phyloP scores from a whole-genome alignment of 441 rosid genomes.

The Pelargonium cotyledonis region DNA sequence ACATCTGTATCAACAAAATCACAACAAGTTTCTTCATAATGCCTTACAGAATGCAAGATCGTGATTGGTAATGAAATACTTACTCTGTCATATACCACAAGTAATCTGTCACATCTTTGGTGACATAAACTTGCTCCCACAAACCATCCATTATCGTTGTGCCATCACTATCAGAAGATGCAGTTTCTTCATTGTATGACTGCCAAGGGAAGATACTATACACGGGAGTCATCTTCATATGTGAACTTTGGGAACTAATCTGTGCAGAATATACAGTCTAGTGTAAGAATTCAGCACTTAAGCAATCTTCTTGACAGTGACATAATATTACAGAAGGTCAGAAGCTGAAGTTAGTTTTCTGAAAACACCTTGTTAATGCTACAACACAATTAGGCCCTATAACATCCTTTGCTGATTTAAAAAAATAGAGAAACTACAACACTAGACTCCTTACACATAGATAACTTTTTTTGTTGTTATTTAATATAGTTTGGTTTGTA shows the following conservation, averaged over 20 bases:
- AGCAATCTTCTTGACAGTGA: background rate
- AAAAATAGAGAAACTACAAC: background rate
- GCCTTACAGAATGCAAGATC: background rate
- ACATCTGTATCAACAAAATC: slow-evolving; percentile 1
- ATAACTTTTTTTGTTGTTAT: background rate
- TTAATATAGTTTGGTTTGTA: background rate
- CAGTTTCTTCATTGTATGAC: background rate
- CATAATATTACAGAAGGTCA: background rate
- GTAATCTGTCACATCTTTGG: slow-evolving; percentile 8
- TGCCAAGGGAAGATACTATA: slow-evolving; percentile 6
- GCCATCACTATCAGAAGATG: slow-evolving; percentile 7
- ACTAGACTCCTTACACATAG: background rate
- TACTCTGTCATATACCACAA: slow-evolving; percentile 6
- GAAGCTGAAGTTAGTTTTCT: too few relatives aligned
- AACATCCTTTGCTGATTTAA: too few relatives aligned
- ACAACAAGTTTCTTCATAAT: background rate
- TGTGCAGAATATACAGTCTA: slow-evolving; percentile 14
- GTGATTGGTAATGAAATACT: slow-evolving; percentile 4
- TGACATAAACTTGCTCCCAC: slow-evolving; percentile 4
- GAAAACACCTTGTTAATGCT: background rate
- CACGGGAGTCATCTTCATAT: slow-evolving; percentile 11
- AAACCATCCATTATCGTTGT: background rate
- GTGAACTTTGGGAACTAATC: slow-evolving; percentile 73
- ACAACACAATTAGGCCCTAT: background rate
- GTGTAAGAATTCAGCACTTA: background rate